phyloP scores from a whole-genome alignment of 192 early-diverging fungal species.

The Backusella parvicylindrica region DNA sequence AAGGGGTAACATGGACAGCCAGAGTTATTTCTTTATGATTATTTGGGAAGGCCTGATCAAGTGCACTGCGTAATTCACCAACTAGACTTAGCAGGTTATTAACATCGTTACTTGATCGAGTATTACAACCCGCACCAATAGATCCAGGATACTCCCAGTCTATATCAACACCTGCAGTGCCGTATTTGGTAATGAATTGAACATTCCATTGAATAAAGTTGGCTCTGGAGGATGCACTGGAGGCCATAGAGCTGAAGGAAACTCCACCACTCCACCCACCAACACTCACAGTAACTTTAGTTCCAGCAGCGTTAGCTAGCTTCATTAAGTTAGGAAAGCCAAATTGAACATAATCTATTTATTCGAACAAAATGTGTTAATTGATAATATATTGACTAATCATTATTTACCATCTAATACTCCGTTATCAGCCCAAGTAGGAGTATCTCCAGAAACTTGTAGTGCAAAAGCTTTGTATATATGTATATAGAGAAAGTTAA shows the following conservation, averaged over 20 bases:
- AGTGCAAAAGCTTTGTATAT: conserved; percentile 50
- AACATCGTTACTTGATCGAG: conserved; percentile 52
- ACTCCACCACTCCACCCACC: conserved; percentile 72
- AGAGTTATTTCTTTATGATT: conserved; percentile 54
- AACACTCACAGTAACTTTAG: conserved; percentile 58
- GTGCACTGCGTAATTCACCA: conserved; percentile 46
- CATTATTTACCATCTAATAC: conserved; percentile 6
- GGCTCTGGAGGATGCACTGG: conserved; percentile 21
- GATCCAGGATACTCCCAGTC: conserved; percentile 69
- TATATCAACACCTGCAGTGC: conserved; percentile 70
- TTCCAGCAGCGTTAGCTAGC: conserved; percentile 36
- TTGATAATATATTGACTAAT: not conserved
- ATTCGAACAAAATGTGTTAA: not conserved
- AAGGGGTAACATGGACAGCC: conserved; percentile 62
- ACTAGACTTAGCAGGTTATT: conserved; percentile 60
- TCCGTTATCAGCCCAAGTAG: conserved; percentile 26
- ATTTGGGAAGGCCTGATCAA: conserved; percentile 38
- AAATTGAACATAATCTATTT: conserved; percentile 19
- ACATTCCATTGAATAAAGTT: conserved; percentile 49
- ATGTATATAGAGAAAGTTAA: not conserved
- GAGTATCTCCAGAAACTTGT: conserved; percentile 32
- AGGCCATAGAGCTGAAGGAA: conserved; percentile 55
- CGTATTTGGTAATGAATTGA: conserved; percentile 42
- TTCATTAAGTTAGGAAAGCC: conserved; percentile 42
- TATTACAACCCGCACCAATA: conserved; percentile 55